Evolutionary conservation across 176 grass and related monocot genomes (phyloP).

Genomic region (Leersia perrieri): DNA sequence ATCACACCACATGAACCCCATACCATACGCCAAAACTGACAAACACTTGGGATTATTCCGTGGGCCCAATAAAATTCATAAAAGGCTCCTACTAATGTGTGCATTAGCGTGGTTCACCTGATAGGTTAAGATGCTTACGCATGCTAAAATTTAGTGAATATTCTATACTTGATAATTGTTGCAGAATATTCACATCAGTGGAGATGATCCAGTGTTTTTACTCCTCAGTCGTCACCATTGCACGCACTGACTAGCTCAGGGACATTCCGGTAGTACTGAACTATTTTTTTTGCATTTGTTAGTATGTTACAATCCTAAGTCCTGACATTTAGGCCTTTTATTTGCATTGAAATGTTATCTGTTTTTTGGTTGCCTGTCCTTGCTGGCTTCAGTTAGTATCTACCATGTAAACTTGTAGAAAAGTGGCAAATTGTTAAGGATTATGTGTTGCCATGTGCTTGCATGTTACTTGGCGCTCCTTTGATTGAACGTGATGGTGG

Average conservation of each 20-base stretch:
- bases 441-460: constrained; percentile 14
- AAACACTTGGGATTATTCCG: not conserved
- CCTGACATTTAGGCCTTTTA: not conserved
- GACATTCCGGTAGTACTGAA: not conserved
- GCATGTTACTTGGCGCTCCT: not conserved
- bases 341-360: not conserved
- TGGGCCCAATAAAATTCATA: not conserved
- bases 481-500: not conserved
- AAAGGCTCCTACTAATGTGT: not conserved
- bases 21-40: not conserved
- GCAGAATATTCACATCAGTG: constrained; percentile 2
- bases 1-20: not conserved
- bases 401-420: constrained; percentile 4
- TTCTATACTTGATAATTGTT: not conserved
- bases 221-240: not conserved
- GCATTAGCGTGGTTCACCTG: not conserved
- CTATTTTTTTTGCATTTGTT: not conserved
- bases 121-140: not conserved
- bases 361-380: constrained; percentile 11
- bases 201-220: not conserved
- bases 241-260: not conserved
- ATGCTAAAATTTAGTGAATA: not conserved
- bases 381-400: constrained; percentile 14
- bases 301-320: not conserved
- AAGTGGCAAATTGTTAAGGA: not conserved